A percentile compares a stretch with the other conserved stretches of the same genome.
These are phyloP conservation scores for Fusarium bactridioides DNA, from an alignment of 2,329 filamentous ascomycete species.

Conservation along the genomic window DNA sequence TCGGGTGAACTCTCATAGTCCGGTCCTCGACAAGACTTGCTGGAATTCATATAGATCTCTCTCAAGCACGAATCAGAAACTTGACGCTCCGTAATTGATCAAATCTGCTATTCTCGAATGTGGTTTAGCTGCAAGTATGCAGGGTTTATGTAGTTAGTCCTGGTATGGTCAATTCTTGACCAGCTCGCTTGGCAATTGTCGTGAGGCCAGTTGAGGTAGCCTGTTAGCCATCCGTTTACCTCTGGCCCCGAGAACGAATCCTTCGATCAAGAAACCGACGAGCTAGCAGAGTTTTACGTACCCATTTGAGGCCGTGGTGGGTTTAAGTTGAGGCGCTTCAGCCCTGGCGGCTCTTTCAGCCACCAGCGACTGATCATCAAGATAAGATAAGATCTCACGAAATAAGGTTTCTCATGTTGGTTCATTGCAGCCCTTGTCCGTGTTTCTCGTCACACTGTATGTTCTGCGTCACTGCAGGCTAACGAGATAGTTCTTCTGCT, in stretches of 20 bases:
- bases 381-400: conserved; percentile 20
- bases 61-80: background rate
- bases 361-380: background rate
- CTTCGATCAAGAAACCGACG: background rate
- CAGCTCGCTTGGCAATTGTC: background rate
- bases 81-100: background rate
- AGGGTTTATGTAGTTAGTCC: background rate
- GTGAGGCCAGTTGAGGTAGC: background rate
- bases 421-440: background rate
- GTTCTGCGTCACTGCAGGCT: background rate
- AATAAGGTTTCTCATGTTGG: background rate
- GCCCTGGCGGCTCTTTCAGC: background rate
- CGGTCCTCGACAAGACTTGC: background rate
- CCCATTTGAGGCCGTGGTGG: background rate
- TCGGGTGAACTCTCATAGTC: background rate
- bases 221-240: background rate
- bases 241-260: background rate
- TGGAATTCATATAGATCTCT: background rate
- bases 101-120: background rate
- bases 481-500: background rate
- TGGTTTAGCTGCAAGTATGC: background rate
- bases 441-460: background rate
- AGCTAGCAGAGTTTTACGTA: background rate
- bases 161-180: background rate
- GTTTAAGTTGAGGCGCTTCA: conserved; percentile 8